phyloP scores from a whole-genome alignment of 768 basidiomycete species.

The Mycena albidolilacea region DNA sequence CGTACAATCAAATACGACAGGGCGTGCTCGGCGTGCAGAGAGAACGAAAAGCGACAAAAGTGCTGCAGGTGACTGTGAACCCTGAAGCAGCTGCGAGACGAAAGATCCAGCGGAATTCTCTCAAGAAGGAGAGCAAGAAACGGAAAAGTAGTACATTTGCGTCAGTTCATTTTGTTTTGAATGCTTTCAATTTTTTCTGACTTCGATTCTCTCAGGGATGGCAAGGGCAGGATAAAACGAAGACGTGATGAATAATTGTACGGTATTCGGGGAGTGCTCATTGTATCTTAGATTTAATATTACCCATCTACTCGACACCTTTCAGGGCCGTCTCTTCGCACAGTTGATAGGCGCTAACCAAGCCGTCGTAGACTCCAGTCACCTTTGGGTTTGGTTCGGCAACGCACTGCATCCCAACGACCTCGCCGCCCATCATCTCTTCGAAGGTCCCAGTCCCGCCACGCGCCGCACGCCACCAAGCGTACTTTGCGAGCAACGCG shows the following conservation, averaged over 20 bases:
- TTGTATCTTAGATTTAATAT: slow-evolving; percentile 21
- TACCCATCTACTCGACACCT: slow-evolving; percentile 21
- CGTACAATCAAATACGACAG: slow-evolving; percentile 88
- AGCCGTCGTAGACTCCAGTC: slow-evolving; percentile 64
- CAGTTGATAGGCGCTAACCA: slow-evolving; percentile 66
- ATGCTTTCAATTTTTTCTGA: not conserved
- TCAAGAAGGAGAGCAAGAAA: slow-evolving; percentile 91
- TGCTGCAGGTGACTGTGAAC: slow-evolving; percentile 74
- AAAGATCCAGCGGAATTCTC: slow-evolving; percentile 76
- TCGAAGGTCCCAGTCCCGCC: slow-evolving; percentile 68
- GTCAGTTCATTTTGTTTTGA: slow-evolving; percentile 58
- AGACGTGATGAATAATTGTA: slow-evolving; percentile 51
- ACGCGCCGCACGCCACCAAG: slow-evolving; percentile 72
- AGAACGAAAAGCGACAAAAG: slow-evolving; percentile 77
- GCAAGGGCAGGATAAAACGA: slow-evolving; percentile 64
- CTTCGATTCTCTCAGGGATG: slow-evolving; percentile 54
- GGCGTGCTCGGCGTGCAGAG: slow-evolving; percentile 74
- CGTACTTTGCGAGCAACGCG: slow-evolving; percentile 78
- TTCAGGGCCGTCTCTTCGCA: slow-evolving; percentile 70
- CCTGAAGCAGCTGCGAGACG: slow-evolving; percentile 85
- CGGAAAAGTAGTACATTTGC: slow-evolving; percentile 74
- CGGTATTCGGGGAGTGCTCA: not conserved
- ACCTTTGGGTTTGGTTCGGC: slow-evolving; percentile 68
- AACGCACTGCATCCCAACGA: slow-evolving; percentile 71
- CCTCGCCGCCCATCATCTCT: slow-evolving; percentile 70